Conservation (phyloP, 805 yeast species). For the Priceomyces melissophilus region DNA sequence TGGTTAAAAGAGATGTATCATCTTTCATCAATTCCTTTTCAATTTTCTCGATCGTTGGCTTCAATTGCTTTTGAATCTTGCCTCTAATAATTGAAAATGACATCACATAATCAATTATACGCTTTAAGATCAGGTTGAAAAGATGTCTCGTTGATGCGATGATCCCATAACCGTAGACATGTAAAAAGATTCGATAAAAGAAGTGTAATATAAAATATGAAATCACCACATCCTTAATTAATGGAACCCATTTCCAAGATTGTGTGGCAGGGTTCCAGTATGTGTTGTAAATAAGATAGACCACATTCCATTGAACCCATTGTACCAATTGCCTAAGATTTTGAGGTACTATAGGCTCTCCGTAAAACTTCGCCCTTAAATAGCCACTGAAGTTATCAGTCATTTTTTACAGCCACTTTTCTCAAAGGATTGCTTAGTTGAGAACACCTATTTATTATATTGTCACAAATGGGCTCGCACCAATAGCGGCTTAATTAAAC, state of each 20-base stretch:
- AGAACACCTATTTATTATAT: no score
- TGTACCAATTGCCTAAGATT: constrained; percentile 13
- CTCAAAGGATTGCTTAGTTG: not conserved
- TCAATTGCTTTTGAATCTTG: constrained; percentile 61
- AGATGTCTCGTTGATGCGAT: constrained; percentile 22
- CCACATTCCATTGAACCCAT: constrained; percentile 4
- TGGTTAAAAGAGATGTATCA: constrained; percentile 43
- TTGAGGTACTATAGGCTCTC: constrained; percentile 21
- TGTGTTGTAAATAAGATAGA: not conserved
- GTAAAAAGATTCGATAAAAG: constrained; percentile 7
- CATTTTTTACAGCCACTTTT: not conserved
- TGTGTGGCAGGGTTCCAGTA: constrained; percentile 2
- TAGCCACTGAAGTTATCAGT: not conserved
- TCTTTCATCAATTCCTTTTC: constrained; percentile 59
- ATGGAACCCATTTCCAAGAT: constrained; percentile 11
- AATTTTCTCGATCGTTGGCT: constrained; percentile 42
- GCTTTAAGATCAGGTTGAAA: constrained; percentile 15
- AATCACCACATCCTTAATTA: constrained; percentile 21
- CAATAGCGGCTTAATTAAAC: no score
- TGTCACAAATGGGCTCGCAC: no score
- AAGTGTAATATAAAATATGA: constrained; percentile 11
- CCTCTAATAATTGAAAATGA: constrained; percentile 50
- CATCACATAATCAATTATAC: constrained; percentile 29
- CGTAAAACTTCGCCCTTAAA: constrained; percentile 14
- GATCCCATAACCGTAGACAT: constrained; percentile 38